Evolutionary conservation across 805 yeast species (phyloP), one percentile per base, ranked within the genome.

Genomic region (Lipomyces lipofer): DNA sequence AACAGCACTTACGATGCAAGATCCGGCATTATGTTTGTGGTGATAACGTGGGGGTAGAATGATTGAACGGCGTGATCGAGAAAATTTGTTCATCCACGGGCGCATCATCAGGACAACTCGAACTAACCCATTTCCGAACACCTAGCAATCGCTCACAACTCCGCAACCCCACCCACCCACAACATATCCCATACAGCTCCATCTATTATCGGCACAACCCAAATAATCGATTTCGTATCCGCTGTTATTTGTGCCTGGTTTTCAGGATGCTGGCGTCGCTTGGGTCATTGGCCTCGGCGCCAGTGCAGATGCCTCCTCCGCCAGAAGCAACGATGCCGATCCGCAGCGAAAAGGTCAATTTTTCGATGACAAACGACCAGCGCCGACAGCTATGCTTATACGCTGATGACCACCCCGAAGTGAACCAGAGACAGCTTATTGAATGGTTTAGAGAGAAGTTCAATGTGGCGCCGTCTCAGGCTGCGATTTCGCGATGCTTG

Each of bases 331-430:
- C n/a, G n/a, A n/a, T n/a, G n/a, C n/a, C n/a, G n/a, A n/a, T n/a
- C n/a, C n/a, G n/a, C n/a, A n/a, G n/a, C n/a, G 39, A 21, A 15
- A 51, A 51, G 28, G 39, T 43, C n/a, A 54, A 56, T 28, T 47
- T 51, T 22, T 52, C 58, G 2, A 58, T 58, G 62, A 58, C 62
- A 3, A 50, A 58, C 49, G 59, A 58, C 13, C 62, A 58, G 42
- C 60, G 62, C 10, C 56, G 62, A 6, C 47, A 43, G 39, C 54
- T 58, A 6, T 58, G 62, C 24, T 32, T 42, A 25, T 50, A 43
- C 19, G 60, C 62, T 2, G 60, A 56, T 10, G 45, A 27, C 43
- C 51, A 58, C 43, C 60, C 60, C 22, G 56, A 51, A 22, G 39
- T 29, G 28, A 56, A 52, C 29, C 62, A 58, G 52, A 43, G 47